Base-by-base conservation (phyloP, 768 basidiomycete genomes). In the Tulasnella sp. region DNA sequence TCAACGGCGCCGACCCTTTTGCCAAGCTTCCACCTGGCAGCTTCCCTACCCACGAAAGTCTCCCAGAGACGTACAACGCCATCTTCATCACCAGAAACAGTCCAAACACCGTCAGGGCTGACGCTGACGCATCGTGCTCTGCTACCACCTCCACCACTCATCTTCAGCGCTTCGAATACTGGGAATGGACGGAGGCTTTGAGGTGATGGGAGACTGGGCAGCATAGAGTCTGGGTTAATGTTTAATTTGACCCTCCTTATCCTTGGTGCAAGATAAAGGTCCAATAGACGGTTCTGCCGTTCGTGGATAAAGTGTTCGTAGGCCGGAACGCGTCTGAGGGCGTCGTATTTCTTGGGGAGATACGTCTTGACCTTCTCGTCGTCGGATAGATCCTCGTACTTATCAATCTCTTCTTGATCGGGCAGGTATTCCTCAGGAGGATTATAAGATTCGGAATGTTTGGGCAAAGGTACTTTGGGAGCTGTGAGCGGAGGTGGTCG, bases 341-440 rank as follows among this genome's bases (percentile, higher is more conserved):
- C 86, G 67, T 89, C 84, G 82, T 93, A 91, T 84, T 97, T 97
- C 83, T 91, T 87, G 37, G 97, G 94, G 45, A 97, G 87, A 84
- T 92, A 96, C 81, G 97, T 90, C 74, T 88, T 89, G 82, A 96
- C 92, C 79, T 96, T 89, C 81, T 99, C 96, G 82, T 96, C 95
- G 73, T 90, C 88, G 76, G 97, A 96, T 45, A 86, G 86, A 45
- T 85, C 88, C 80, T 94, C 91, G 93, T 94, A 98, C 80, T 89
- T 88, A 78, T 89, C 87, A 75, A 88, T 89, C 82, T 98, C 97
- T 78, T 88, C 87, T 71, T 91, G 89, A 0, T 92, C 91, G 5
- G 93, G 94, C 9, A 99, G 87, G 83, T 99, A 98, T 84, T 99
- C 97, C 80, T 91, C 94, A 7, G 97, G 97, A 39, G 97, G 97